Evolutionary conservation across 805 yeast genomes (phyloP), one percentile per base, ranked within the genome.

Genomic region (Saturnispora gosingensis): DNA sequence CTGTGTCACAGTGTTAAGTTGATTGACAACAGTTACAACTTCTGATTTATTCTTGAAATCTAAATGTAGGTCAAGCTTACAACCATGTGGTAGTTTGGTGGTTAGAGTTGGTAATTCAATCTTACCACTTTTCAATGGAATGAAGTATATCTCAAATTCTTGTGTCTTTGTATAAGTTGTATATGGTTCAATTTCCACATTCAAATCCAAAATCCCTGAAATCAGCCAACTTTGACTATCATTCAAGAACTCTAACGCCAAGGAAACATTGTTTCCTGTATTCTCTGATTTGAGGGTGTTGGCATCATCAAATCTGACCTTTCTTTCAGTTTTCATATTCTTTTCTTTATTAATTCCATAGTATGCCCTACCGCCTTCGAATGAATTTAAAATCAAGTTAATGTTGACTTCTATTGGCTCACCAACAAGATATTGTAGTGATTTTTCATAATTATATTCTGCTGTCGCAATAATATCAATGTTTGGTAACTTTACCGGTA

Each of bases 121-220:
- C 53, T 82, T 81, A 0, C 98, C 97, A 22, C 82, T 79, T 54
- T 78, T 83, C 49, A 88, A 64, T 1, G 98, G 97, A 15, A 88
- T 74, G 54, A 90, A 65, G 3, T 75, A 68, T 16, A 89, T 53
- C 16, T 73, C 64, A 36, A 72, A 58, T 4, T 58, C 56, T 43
- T 57, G 62, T 10, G 49, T 46, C 3, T 38, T 49, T 7, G 46
- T 30, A 6, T 49, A 43, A 3, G 54, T 52, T 9, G 53, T 54
- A 9, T 51, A 48, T 10, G 63, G 46, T 38, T 54, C 52, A 27
- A 65, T 40, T 13, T 65, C 70, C 5, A 75, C 65, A 2, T 69
- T 62, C 54, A 88, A 77, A 10, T 70, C 62, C 53, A 80, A 80
- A 54, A 77, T 72, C 0, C 98, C 98, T 5, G 88, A 80, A 4